Percentiles rank a stretch among this genome's conserved stretches.
Evolutionary conservation across 2,329 filamentous ascomycete genomes (phyloP).

Genomic region (Penicillium psychrosexuale): DNA sequence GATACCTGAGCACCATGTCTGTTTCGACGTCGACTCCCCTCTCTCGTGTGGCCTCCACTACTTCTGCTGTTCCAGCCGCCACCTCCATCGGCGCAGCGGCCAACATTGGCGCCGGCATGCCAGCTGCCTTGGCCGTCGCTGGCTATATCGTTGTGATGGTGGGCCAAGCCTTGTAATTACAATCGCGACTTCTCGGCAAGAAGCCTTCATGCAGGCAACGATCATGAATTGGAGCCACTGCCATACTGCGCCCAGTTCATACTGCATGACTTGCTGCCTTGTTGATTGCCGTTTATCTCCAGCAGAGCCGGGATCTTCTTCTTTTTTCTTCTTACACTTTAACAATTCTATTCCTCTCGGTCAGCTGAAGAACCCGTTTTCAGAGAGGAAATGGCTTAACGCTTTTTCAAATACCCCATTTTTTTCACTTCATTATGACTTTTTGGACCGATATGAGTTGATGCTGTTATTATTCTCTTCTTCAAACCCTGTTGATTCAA

Average conservation of each 20-base stretch:
- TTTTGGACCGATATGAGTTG: slow-evolving; percentile 33
- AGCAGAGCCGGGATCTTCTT: slow-evolving; percentile 21
- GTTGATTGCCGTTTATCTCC: slow-evolving; percentile 20
- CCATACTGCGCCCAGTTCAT: background rate
- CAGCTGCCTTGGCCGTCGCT: slow-evolving; percentile 32
- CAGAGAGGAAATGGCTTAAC: slow-evolving; percentile 24
- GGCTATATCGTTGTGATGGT: slow-evolving; percentile 40
- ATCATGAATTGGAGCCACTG: background rate
- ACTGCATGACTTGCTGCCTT: slow-evolving; percentile 4
- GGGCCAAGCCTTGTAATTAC: slow-evolving; percentile 33
- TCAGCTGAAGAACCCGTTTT: slow-evolving; percentile 22
- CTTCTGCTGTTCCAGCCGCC: slow-evolving; percentile 15
- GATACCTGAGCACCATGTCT: slow-evolving; percentile 12
- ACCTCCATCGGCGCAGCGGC: slow-evolving; percentile 20
- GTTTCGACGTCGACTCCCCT: slow-evolving; percentile 25
- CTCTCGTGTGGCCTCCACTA: slow-evolving; percentile 8
- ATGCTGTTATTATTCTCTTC: slow-evolving; percentile 28
- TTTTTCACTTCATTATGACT: slow-evolving; percentile 20
- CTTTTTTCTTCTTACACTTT: slow-evolving; percentile 19
- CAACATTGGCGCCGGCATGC: slow-evolving; percentile 24
- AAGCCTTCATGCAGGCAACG: background rate
- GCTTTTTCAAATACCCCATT: slow-evolving; percentile 31
- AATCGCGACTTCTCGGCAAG: background rate
- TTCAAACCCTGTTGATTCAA: slow-evolving; percentile 17
- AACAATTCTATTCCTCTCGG: slow-evolving; percentile 18